Percentiles rank a stretch among this genome's conserved stretches.
Evolutionary conservation across 2,329 filamentous ascomycete genomes (phyloP).

Genomic region (Aspergillus udagawae): DNA sequence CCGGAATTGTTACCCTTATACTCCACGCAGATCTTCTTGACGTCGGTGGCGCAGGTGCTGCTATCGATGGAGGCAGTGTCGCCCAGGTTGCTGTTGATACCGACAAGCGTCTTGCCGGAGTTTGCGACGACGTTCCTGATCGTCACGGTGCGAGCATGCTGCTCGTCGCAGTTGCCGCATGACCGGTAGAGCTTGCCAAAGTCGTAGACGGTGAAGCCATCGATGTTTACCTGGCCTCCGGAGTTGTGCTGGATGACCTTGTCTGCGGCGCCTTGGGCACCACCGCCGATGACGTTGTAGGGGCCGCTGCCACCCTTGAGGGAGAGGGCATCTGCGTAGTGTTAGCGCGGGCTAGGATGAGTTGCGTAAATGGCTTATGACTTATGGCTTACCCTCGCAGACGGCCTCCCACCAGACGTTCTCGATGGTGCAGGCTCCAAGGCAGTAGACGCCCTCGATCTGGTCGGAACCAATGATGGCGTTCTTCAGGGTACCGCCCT

Average conservation of each 20-base stretch:
- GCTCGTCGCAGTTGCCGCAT: conserved; percentile 44
- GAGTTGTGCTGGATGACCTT: conserved; percentile 38
- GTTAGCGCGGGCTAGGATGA: not conserved
- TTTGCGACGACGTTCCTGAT: conserved; percentile 31
- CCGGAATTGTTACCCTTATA: conserved; percentile 23
- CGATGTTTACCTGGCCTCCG: conserved; percentile 27
- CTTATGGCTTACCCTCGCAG: conserved; percentile 35
- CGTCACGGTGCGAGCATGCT: conserved; percentile 28
- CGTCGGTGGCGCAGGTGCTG: conserved; percentile 20
- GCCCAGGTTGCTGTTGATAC: conserved; percentile 41
- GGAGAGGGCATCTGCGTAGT: conserved; percentile 30
- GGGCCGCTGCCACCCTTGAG: conserved; percentile 29
- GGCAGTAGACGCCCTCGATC: conserved; percentile 39
- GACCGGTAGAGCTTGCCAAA: conserved; percentile 46
- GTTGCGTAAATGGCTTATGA: too few relatives aligned
- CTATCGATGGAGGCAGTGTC: conserved; percentile 27
- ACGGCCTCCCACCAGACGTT: conserved; percentile 37
- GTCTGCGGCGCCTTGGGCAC: conserved; percentile 30
- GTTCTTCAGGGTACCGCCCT: conserved; percentile 32
- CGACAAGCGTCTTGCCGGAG: conserved; percentile 22
- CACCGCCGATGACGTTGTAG: conserved; percentile 35
- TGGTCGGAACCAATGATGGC: conserved; percentile 40
- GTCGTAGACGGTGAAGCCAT: conserved; percentile 39
- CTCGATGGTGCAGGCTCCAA: conserved; percentile 25
- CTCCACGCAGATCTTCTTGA: conserved; percentile 32